A percentile compares a stretch with the other conserved stretches of the same genome.
Evolutionary conservation across 1,284 basidiomycete species (phyloP).

Genomic region (Trametes sp.): DNA sequence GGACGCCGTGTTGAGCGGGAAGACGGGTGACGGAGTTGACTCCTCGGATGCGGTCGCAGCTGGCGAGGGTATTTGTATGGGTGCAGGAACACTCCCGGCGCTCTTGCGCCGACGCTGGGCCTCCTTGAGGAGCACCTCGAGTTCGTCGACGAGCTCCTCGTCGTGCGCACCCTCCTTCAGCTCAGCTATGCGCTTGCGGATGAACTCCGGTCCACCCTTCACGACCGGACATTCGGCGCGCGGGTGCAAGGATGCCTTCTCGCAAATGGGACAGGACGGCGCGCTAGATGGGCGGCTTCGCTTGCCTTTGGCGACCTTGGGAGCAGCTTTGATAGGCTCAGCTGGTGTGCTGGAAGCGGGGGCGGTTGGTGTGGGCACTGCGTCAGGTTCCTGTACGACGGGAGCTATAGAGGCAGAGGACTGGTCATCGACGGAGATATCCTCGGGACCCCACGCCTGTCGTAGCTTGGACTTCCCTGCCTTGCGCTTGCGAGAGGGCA

Average conservation of each 20-base stretch:
- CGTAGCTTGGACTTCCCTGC: constrained; percentile 31
- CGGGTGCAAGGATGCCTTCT: constrained; percentile 26
- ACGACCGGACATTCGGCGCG: constrained; percentile 35
- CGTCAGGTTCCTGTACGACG: too few relatives aligned
- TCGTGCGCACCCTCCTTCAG: constrained; percentile 24
- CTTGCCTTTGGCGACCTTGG: constrained; percentile 12
- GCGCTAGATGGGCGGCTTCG: constrained; percentile 19
- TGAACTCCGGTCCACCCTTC: constrained; percentile 26
- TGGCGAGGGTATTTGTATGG: background rate
- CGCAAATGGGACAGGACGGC: constrained; percentile 33
- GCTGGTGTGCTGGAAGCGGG: background rate
- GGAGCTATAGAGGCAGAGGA: background rate
- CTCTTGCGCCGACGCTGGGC: constrained; percentile 22
- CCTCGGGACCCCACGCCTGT: constrained; percentile 30
- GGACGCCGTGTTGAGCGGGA: constrained; percentile 10
- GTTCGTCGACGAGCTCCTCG: constrained; percentile 26
- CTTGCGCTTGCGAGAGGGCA: constrained; percentile 22
- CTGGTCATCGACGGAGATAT: constrained; percentile 9
- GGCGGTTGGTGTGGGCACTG: background rate
- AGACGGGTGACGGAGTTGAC: constrained; percentile 13
- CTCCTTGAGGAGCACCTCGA: constrained; percentile 27
- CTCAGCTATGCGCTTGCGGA: constrained; percentile 32
- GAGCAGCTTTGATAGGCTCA: background rate
- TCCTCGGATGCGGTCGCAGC: background rate
- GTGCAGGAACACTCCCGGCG: background rate